Evolutionary conservation across 768 basidiomycete species (phyloP).

Genomic region (Solioccasus polychromus): DNA sequence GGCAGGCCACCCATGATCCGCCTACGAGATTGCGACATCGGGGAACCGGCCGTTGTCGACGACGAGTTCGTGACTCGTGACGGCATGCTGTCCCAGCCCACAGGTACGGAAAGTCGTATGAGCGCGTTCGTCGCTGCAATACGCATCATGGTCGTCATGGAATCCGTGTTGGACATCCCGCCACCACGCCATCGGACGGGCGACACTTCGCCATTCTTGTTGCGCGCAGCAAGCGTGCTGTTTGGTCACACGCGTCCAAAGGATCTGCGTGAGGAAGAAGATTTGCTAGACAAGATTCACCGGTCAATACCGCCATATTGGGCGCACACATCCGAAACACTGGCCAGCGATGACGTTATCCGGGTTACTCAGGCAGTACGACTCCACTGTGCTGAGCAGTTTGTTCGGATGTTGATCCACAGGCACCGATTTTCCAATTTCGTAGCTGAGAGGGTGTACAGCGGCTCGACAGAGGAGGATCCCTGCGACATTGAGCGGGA

Average conservation of each 20-base stretch:
- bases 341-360: constrained; percentile 82
- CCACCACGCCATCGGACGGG: constrained; percentile 55
- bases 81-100: constrained; percentile 59
- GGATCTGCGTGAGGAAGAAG: constrained; percentile 77
- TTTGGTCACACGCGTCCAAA: constrained; percentile 58
- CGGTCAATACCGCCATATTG: constrained; percentile 70
- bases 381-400: constrained; percentile 84
- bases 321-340: constrained; percentile 76
- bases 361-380: constrained; percentile 86
- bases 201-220: constrained; percentile 75
- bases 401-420: constrained; percentile 83
- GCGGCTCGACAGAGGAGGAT: constrained; percentile 44
- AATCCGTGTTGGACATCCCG: constrained; percentile 81
- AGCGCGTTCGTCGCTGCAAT: constrained; percentile 76
- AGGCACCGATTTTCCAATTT: constrained; percentile 81
- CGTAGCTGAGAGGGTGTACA: constrained; percentile 63
- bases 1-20: constrained; percentile 86
- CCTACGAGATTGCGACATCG: constrained; percentile 87
- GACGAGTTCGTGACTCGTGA: constrained; percentile 87
- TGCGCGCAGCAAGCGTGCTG: constrained; percentile 66
- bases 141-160: constrained; percentile 83
- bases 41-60: constrained; percentile 80
- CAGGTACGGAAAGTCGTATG: constrained; percentile 72
- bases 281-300: constrained; percentile 76
- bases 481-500: constrained; percentile 71